Evolutionary conservation across 2,329 filamentous ascomycete species (phyloP).

Genomic region (Fonsecaea erecta): DNA sequence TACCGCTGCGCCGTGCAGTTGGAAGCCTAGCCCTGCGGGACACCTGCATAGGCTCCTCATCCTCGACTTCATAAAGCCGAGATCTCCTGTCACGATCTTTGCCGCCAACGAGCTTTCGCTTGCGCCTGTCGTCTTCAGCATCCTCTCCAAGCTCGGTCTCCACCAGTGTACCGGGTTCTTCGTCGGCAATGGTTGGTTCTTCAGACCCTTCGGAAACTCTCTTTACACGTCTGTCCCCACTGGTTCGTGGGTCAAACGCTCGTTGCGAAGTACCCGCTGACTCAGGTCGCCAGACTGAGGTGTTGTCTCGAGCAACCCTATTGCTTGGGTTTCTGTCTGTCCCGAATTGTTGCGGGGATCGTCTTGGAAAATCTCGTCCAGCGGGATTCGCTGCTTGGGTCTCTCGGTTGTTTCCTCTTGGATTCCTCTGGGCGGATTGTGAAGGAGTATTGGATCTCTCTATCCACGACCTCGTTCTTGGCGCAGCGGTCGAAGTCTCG

Average conservation of each 20-base stretch:
- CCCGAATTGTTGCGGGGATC: neutral
- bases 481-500: neutral
- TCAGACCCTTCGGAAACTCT: neutral
- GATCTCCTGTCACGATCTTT: constrained; percentile 28
- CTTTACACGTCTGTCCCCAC: neutral
- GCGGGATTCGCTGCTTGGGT: neutral
- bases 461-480: neutral
- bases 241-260: neutral
- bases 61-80: constrained; percentile 32
- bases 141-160: constrained; percentile 47
- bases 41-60: constrained; percentile 15
- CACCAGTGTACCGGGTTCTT: neutral
- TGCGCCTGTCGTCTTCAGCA: constrained; percentile 11
- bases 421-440: neutral
- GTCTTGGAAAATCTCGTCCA: neutral
- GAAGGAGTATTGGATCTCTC: neutral
- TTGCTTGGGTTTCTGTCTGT: neutral
- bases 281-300: constrained; percentile 6
- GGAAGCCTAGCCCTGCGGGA: constrained; percentile 5
- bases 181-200: neutral
- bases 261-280: neutral
- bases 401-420: neutral
- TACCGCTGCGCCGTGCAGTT: constrained; percentile 11
- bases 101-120: constrained; percentile 4
- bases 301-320: neutral